A percentile compares a stretch with the other conserved stretches of the same genome.
Evolutionary conservation across 805 yeast species (phyloP).

Genomic region (Citeromyces matritensis): DNA sequence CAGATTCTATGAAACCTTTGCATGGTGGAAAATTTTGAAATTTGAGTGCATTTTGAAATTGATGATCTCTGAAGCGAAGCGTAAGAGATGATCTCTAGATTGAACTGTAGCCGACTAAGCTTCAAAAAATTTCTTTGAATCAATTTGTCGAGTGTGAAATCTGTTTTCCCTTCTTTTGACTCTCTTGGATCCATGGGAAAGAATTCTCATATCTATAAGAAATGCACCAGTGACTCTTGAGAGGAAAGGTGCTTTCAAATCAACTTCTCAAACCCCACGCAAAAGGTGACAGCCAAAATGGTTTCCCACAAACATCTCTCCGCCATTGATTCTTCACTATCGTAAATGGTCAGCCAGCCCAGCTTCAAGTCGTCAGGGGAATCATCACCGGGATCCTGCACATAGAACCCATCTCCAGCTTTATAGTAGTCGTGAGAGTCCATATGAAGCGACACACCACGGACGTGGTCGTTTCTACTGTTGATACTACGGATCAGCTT

Average conservation of each 20-base stretch:
- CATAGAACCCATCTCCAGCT: constrained; percentile 42
- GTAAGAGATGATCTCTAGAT: no score
- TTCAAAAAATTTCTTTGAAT: no score
- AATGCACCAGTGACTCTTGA: no score
- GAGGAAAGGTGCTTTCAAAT: no score
- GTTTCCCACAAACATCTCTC: constrained; percentile 36
- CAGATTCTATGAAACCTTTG: neutral
- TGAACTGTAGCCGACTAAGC: no score
- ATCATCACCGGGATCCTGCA: constrained; percentile 39
- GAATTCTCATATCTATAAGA: no score
- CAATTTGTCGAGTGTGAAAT: no score
- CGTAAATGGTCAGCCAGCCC: constrained; percentile 54
- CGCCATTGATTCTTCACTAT: constrained; percentile 14
- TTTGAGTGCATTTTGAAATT: no score
- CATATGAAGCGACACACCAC: no score
- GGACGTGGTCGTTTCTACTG: neutral
- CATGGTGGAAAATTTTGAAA: neutral
- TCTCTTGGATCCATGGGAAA: no score
- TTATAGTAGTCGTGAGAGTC: constrained; percentile 13
- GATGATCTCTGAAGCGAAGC: no score
- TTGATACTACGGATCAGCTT: constrained; percentile 14
- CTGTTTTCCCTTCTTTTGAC: no score
- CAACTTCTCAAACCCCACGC: constrained; percentile 26
- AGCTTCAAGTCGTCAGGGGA: constrained; percentile 42
- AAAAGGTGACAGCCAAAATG: constrained; percentile 36